Base-by-base conservation (phyloP, 2,329 filamentous ascomycete genomes). In the Calycina herbarum region DNA sequence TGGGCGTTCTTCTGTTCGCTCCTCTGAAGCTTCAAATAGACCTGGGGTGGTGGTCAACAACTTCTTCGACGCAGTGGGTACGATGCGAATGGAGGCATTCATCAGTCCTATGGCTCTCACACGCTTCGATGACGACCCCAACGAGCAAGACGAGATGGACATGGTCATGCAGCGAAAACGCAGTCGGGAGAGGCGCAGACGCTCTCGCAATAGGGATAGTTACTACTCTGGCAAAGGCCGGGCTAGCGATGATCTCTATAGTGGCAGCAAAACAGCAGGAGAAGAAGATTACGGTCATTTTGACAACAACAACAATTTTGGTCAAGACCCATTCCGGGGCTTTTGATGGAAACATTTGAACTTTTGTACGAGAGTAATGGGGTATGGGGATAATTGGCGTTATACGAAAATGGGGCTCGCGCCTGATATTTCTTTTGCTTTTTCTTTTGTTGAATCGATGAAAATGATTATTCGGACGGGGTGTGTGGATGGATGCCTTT, bases 61-160 rank as follows among this genome's bases (percentile, higher is more conserved):
- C 76, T 94, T 95, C 79, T 95, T 95, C 74, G 93, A 96, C 72
- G 91, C 91, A 1, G 89, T 96, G 65, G 93, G 94, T 1, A 98
- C 94, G 1, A 88, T 98, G 58, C 88, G 95, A 33, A 98, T 99
- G 94, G 94, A 98, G 77, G 95, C 95, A 0, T 99, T 98, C 77
- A 96, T 99, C 71, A 87, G 82, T 71, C 87, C 87, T 0, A 76
- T 89, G 11, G 80, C 84, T 11, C 59, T 73, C 56, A 66, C 65
- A 8, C 63, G 69, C 15, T 75, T 74, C 57, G 73, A 76, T 33
- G 73, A 76, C 42, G 73, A 63, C 62, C 73, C 73, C 2, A 69
- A 76, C 58, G 74, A 76, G 66, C 69, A 73, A 64, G 75, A 75
- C 48, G 74, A 76, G 62, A 74, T 76, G 71, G 68, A 73, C 33